Conservation (phyloP, 2,329 filamentous ascomycete genomes). For the Trichophyton equinum region DNA sequence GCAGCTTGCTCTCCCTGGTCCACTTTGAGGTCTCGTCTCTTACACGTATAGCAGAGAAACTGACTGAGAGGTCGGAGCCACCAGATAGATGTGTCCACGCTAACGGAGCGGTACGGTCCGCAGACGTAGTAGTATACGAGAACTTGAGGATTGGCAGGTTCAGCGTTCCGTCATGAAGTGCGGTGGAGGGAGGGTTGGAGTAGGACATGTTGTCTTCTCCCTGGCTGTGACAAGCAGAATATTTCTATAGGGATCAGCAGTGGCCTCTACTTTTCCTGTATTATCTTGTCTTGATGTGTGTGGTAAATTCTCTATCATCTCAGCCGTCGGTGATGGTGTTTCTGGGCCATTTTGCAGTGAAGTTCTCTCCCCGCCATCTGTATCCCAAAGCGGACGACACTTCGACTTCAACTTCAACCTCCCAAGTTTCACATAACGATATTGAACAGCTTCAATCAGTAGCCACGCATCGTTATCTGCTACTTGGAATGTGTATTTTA, state of each 20-base stretch:
- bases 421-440: neutral
- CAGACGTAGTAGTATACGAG: constrained; percentile 31
- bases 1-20: constrained; percentile 16
- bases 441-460: neutral
- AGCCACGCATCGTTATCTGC: neutral
- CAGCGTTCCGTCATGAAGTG: neutral
- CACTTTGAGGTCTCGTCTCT: constrained; percentile 4
- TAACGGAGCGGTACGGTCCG: constrained; percentile 28
- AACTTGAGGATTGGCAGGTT: constrained; percentile 27
- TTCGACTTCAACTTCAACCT: neutral
- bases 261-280: neutral
- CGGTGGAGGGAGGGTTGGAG: neutral
- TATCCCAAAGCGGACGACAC: neutral
- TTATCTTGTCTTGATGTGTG: neutral
- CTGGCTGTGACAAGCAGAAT: neutral
- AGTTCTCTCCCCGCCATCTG: neutral
- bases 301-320: neutral
- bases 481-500: neutral
- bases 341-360: neutral
- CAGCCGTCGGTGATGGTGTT: neutral
- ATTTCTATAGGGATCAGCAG: too few relatives aligned
- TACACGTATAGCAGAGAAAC: constrained; percentile 23
- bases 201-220: neutral
- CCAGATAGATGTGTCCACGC: constrained; percentile 34
- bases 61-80: constrained; percentile 23